Conservation (phyloP, 306 rosid species). For the Corylus avellana region DNA sequence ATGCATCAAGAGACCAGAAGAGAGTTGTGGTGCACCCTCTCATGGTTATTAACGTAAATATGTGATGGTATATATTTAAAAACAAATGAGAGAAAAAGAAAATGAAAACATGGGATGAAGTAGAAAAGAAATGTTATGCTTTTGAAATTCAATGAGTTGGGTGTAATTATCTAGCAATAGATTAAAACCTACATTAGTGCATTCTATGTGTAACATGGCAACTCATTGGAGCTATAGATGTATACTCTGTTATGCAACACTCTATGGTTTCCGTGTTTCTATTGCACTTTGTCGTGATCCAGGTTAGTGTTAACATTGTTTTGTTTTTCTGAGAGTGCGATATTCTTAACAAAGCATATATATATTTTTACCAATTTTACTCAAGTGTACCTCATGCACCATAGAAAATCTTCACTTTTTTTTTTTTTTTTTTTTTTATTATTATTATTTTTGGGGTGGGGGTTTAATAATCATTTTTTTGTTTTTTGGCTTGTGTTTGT, state of each 20-base stretch:
- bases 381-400: background rate
- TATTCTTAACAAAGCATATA: background rate
- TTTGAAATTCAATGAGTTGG: too few relatives aligned
- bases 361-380: background rate
- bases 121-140: background rate
- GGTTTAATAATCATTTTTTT: background rate
- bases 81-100: background rate
- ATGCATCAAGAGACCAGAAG: background rate
- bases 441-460: too few relatives aligned
- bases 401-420: background rate
- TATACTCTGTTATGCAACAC: background rate
- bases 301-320: background rate
- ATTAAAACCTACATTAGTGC: background rate
- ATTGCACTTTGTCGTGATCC: background rate
- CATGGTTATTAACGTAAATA: background rate
- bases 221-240: constrained; percentile 2
- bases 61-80: background rate
- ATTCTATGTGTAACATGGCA: background rate
- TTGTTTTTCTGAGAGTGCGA: background rate
- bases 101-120: background rate
- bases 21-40: background rate
- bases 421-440: background rate
- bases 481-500: background rate
- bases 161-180: background rate
- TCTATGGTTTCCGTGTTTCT: background rate